Evolutionary conservation across 2,329 filamentous ascomycete genomes (phyloP), one percentile per base, ranked within the genome.

Genomic region (Cadophora sp.): DNA sequence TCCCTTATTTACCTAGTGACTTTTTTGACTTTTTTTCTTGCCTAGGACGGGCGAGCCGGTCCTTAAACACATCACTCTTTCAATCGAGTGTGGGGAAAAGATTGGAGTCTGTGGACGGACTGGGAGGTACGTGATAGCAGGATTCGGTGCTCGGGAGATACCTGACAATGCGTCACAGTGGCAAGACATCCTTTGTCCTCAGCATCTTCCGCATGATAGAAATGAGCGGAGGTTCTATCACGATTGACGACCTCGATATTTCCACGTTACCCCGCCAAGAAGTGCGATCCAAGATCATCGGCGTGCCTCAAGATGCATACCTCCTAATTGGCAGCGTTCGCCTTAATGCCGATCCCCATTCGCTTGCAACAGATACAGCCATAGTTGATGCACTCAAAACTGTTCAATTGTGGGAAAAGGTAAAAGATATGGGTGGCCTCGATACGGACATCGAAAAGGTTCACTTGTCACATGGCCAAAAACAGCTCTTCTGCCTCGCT

Each of bases 381-480:
- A 81, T 86, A 66, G 77, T 80, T 48, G 71, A 77, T 12, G 84
- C 82, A 0, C 76, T 89, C 5, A 74, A 79, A 8, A 80, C 80
- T 51, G 83, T 86, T 0, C 79, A 82, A 24, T 66, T 76, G 6
- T 73, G 72, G 72, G 62, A 69, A 12, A 19, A 71, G 2, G 64
- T 75, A 9, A 27, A 24, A 4, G 58, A 31, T 0, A 72, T 69
- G 37, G 74, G 74, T 19, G 73, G 73, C 2, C 64, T 76, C 5
- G 70, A 74, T 19, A 66, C 67, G 3, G 63, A 69, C 1, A 81
- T 90, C 70, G 80, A 81, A n/a, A 78, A 82, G 1, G 63, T 68
- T 6, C 97, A 94, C 0, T 94, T 98, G 79, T 84, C 82, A 0
- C 79, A 81, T 27, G 83, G 84, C 0, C 81, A 86, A 68, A 74